These are phyloP conservation scores for Pyricularia grisea DNA, from an alignment of 2,329 filamentous ascomycete genomes.

Conservation along the genomic window DNA sequence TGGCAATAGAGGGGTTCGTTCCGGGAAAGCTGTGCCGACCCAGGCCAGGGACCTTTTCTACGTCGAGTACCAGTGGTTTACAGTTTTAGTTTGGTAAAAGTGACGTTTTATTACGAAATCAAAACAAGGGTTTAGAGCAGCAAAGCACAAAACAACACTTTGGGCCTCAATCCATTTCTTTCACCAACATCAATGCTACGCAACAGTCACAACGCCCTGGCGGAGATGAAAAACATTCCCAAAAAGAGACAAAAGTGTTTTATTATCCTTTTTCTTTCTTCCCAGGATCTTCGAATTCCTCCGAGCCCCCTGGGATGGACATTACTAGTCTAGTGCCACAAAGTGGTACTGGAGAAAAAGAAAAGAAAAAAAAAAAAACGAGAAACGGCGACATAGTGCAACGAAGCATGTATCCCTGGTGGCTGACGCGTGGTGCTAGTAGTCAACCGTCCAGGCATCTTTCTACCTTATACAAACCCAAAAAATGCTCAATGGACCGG, in stretches of 20 bases:
- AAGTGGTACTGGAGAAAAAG: not conserved
- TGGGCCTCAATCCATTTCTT: not conserved
- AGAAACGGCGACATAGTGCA: not conserved
- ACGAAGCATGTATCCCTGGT: not conserved
- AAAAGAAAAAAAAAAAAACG: not conserved
- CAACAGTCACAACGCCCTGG: not conserved
- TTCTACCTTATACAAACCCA: not conserved
- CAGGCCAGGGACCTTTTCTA: not conserved
- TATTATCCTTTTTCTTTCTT: too few relatives aligned
- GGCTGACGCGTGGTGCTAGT: not conserved
- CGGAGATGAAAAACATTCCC: not conserved
- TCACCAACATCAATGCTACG: not conserved
- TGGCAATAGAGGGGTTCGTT: not conserved
- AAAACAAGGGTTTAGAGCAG: not conserved
- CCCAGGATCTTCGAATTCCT: not conserved
- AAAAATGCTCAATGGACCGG: not conserved
- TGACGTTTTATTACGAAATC: not conserved
- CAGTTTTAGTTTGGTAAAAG: not conserved
- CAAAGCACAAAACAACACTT: not conserved
- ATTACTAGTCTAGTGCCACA: not conserved
- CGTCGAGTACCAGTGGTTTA: not conserved
- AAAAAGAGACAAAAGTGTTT: not conserved
- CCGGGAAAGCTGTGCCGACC: not conserved
- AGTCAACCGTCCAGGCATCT: not conserved
- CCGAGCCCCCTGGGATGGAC: not conserved